Percentiles rank a stretch among this genome's conserved stretches.
Conservation (phyloP, 805 yeast genomes). For the Ogataea sp. region DNA sequence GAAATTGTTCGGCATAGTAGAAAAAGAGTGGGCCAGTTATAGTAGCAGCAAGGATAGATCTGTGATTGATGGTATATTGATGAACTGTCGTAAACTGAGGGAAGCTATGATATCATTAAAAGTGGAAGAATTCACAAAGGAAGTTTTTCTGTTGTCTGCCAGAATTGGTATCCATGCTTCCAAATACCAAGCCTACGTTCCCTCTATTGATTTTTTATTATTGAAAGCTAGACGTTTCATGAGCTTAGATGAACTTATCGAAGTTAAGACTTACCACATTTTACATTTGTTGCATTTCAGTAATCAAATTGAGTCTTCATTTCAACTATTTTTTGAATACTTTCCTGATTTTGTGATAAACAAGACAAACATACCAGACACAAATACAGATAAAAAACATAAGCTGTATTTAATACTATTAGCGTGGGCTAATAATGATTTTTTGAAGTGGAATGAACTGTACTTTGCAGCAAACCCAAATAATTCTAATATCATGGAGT, state of each 20-base stretch:
- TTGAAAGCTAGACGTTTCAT: constrained; percentile 10
- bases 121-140: constrained; percentile 30
- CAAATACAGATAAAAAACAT: neutral
- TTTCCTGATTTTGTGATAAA: neutral
- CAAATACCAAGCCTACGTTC: constrained; percentile 46
- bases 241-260: constrained; percentile 25
- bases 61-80: constrained; percentile 14
- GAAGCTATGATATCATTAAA: constrained; percentile 40
- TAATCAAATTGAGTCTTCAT: constrained; percentile 24
- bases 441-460: constrained; percentile 23
- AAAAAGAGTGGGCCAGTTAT: constrained; percentile 18
- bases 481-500: constrained; percentile 29
- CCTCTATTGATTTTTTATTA: constrained; percentile 39
- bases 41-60: no score
- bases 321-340: constrained; percentile 11
- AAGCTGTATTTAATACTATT: constrained; percentile 3
- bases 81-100: constrained; percentile 42
- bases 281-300: constrained; percentile 39
- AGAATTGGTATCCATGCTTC: constrained; percentile 36
- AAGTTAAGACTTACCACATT: constrained; percentile 32
- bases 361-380: neutral
- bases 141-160: constrained; percentile 42
- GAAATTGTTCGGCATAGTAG: constrained; percentile 30
- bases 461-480: constrained; percentile 9
- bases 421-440: constrained; percentile 25